These are phyloP conservation scores for Pythium aquatile DNA, from an alignment of 352 stramenopile genomes.

Conservation along the genomic window DNA sequence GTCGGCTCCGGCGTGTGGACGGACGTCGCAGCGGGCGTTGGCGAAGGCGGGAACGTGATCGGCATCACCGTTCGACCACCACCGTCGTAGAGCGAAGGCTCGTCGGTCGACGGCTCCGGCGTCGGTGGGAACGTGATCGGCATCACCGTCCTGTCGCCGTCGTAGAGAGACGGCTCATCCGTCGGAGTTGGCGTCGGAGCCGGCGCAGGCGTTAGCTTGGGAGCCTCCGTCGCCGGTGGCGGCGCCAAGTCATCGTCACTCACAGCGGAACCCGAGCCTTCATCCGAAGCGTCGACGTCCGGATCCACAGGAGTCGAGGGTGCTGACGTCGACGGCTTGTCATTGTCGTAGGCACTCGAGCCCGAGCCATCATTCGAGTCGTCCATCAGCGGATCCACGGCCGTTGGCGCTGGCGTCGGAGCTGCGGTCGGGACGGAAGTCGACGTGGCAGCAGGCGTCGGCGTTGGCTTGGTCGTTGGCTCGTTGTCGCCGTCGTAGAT, in stretches of 20 bases:
- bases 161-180: not conserved
- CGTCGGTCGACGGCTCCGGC: not conserved
- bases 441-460: not conserved
- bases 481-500: not conserved
- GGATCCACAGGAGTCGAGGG: not conserved
- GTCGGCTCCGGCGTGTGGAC: not conserved
- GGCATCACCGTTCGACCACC: not conserved
- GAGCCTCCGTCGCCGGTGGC: not conserved
- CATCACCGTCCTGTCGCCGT: not conserved
- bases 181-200: not conserved
- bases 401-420: not conserved
- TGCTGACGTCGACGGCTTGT: not conserved
- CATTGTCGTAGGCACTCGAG: not conserved
- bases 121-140: not conserved
- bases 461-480: not conserved
- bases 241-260: not conserved
- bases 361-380: not conserved
- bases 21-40: not conserved
- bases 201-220: not conserved
- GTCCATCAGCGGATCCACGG: not conserved
- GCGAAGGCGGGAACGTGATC: conserved; percentile 1
- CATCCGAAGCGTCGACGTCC: not conserved
- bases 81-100: conserved; percentile 1
- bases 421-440: not conserved
- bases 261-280: not conserved